Conservation (phyloP, 768 basidiomycete species). For the Lentinula sp. region DNA sequence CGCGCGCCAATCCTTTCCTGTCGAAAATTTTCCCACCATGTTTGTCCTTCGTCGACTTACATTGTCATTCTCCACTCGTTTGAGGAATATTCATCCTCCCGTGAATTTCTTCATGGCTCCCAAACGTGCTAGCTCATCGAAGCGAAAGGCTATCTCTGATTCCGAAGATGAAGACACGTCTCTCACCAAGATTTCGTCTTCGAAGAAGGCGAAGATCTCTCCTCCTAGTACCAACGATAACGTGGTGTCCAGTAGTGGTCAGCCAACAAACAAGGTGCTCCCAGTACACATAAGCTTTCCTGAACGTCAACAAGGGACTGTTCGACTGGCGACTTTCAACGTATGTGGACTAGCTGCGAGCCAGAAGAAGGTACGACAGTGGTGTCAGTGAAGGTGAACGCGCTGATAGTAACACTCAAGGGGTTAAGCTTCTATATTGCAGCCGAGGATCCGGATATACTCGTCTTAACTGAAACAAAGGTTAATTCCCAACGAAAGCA, state of each 20-base stretch:
- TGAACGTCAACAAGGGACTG: constrained; percentile 34
- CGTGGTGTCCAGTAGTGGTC: constrained; percentile 20
- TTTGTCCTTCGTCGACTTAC: background rate
- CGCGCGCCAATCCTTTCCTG: background rate
- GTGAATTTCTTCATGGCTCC: constrained; percentile 19
- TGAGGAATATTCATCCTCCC: background rate
- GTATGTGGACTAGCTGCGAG: constrained; percentile 71
- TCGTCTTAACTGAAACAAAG: constrained; percentile 86
- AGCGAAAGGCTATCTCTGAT: constrained; percentile 20
- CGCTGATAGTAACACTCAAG: constrained; percentile 23
- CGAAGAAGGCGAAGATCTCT: constrained; percentile 20
- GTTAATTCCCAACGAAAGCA: constrained; percentile 23
- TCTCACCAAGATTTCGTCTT: constrained; percentile 2
- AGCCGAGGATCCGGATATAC: constrained; percentile 81
- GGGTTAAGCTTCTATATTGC: constrained; percentile 80
- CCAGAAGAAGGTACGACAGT: constrained; percentile 60
- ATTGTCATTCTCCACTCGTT: background rate
- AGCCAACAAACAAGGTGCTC: constrained; percentile 70
- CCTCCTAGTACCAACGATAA: constrained; percentile 1
- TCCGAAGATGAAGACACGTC: constrained; percentile 20
- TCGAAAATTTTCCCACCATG: background rate
- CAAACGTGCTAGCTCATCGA: constrained; percentile 21
- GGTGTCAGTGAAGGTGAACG: background rate
- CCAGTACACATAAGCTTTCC: constrained; percentile 60
- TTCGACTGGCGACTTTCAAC: constrained; percentile 71